A percentile compares a stretch with the other conserved stretches of the same genome.
These are phyloP conservation scores for Teunomyces panamensis DNA, from an alignment of 805 yeast species.

Conservation along the genomic window DNA sequence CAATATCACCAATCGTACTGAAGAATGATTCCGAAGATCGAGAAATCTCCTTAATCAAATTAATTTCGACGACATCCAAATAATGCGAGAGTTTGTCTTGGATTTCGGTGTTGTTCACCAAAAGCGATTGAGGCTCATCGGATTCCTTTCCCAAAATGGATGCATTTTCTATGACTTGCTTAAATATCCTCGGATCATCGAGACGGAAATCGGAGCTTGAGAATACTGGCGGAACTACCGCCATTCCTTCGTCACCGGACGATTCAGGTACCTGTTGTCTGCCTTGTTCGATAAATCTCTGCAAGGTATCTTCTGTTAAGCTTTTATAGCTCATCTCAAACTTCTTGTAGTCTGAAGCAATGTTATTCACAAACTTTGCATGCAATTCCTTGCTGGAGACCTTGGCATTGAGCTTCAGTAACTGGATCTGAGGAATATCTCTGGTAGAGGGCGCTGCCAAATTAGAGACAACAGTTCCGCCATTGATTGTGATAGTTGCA, in stretches of 20 bases:
- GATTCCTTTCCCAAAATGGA: slow-evolving; percentile 36
- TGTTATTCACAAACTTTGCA: slow-evolving; percentile 14
- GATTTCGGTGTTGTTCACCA: slow-evolving; percentile 52
- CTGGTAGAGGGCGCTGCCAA: slow-evolving; percentile 66
- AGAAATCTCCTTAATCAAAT: slow-evolving; percentile 78
- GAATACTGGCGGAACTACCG: slow-evolving; percentile 63
- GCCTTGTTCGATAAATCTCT: slow-evolving; percentile 21
- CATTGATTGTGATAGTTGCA: slow-evolving; percentile 36
- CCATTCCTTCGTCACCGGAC: slow-evolving; percentile 7
- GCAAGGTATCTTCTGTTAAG: slow-evolving; percentile 37
- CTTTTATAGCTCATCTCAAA: slow-evolving; percentile 38
- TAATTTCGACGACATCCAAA: slow-evolving; percentile 80
- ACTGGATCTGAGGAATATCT: slow-evolving; percentile 81
- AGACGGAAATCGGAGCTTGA: slow-evolving; percentile 67
- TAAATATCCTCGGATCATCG: slow-evolving; percentile 85
- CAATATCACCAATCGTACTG: slow-evolving; percentile 76
- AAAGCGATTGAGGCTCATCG: slow-evolving; percentile 21
- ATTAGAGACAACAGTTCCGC: slow-evolving; percentile 42
- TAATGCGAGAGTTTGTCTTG: slow-evolving; percentile 81
- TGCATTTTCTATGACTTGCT: slow-evolving; percentile 63
- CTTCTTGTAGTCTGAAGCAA: slow-evolving; percentile 26
- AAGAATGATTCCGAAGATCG: slow-evolving; percentile 82
- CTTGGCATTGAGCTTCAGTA: slow-evolving; percentile 34
- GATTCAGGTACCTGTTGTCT: slow-evolving; percentile 9
- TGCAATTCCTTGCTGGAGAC: slow-evolving; percentile 21